These are phyloP conservation scores for Citrullus amarus DNA, from an alignment of 306 rosid genomes.

Conservation along the genomic window DNA sequence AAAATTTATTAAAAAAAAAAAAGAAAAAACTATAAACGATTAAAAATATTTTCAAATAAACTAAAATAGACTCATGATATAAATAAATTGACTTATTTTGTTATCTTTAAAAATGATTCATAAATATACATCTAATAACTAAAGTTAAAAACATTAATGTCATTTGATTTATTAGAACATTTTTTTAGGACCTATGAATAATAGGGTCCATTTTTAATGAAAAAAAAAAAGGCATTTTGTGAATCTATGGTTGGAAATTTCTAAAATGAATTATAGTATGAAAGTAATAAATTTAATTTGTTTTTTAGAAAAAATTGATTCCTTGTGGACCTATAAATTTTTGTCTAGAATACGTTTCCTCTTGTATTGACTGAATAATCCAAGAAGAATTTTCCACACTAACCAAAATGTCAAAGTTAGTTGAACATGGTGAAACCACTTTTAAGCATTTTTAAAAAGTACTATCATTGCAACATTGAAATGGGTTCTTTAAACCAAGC, in stretches of 20 bases:
- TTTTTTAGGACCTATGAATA: not conserved
- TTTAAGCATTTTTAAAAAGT: not conserved
- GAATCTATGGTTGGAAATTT: not conserved
- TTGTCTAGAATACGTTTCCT: not conserved
- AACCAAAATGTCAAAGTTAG: not conserved
- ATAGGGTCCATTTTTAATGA: not conserved
- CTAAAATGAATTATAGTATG: not conserved
- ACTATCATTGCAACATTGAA: not conserved
- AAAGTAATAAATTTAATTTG: not conserved
- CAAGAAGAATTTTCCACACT: not conserved
- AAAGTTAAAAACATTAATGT: no score
- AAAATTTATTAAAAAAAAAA: not conserved
- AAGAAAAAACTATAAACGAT: no score
- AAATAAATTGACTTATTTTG: no score
- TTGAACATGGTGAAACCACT: not conserved
- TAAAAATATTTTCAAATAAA: no score
- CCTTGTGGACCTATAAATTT: not conserved
- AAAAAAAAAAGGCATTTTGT: not conserved
- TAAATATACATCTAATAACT: not conserved
- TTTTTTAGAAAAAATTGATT: not conserved
- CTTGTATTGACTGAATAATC: not conserved
- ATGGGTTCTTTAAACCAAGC: not conserved
- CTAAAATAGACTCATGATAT: no score
- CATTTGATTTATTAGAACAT: no score
- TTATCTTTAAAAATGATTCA: no score